Evolutionary conservation across 1,284 basidiomycete species (phyloP), one percentile per base, ranked within the genome.

Genomic region (Leccinum pachyderme): DNA sequence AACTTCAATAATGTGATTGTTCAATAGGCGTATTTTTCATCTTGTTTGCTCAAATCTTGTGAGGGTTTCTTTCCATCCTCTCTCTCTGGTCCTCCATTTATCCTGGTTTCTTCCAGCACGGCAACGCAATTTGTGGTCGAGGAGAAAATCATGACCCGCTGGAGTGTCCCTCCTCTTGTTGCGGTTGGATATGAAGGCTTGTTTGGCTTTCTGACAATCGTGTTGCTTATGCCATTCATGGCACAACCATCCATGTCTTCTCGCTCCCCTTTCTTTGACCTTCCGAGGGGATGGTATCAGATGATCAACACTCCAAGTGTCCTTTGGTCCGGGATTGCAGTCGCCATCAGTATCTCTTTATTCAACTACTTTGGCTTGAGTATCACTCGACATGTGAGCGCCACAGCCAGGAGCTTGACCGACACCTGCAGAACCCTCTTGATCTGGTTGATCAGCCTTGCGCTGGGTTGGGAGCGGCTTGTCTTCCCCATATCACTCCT

Each of bases 341-440:
- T 95, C 67, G 90, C 91, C 47, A 73, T 83, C 66, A 87, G 83
- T 57, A 98, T 98, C 61, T 82, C 93, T n/a, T 75, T 95, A 25
- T 99, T 96, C 84, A 99, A 99, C 77, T 95, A 87, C 73, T 97
- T 95, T 66, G 95, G 96, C 5, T 75, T 98, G 45, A 91, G 88
- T 68, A 94, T 99, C 54, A 99, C 96, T 7, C 83, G 87, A 61
- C 85, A 91, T 66, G 90, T 95, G 59, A 93, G 86, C 71, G 93
- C 94, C 39, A 95, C 93, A 2, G 91, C 91, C 22, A 82, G 94
- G 58, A 91, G 87, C 58, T 82, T 97, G 49, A 93, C 95, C 47
- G 97, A 99, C 72, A 97, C 96, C 5, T 98, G 95, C 77, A 83
- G 97, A 63, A 98, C 97, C 1, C 80, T 99, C 54, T 87, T 87